phyloP scores from a whole-genome alignment of 768 basidiomycete genomes.

The Russula emetica region DNA sequence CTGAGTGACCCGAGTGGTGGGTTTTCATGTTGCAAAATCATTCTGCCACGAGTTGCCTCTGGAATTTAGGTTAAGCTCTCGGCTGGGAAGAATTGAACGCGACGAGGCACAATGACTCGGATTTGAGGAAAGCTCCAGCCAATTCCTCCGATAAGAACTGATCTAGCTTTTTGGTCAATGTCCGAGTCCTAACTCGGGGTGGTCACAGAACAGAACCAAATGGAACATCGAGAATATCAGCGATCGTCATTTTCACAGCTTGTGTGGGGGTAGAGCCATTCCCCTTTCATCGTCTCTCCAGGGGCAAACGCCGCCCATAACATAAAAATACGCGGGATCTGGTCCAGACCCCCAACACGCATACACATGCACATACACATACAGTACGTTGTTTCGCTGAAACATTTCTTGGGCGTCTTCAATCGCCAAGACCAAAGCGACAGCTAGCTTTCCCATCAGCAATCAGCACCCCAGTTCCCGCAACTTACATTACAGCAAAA shows the following conservation, averaged over 20 bases:
- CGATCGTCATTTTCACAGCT: neutral
- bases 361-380: neutral
- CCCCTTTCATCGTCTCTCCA: neutral
- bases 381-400: neutral
- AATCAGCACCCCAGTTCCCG: neutral
- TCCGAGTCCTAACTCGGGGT: no score
- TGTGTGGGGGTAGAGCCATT: neutral
- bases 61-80: constrained; percentile 14
- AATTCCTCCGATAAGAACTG: neutral
- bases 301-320: neutral
- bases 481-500: constrained; percentile 1
- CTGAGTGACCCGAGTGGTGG: neutral
- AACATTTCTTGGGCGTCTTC: constrained; percentile 1
- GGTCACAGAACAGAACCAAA: neutral
- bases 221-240: neutral
- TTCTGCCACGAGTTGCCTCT: neutral
- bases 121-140: neutral
- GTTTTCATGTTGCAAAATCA: neutral
- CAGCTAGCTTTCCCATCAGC: neutral
- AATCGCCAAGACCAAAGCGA: neutral
- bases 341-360: neutral
- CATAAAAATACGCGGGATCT: neutral
- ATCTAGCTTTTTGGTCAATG: neutral
- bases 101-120: neutral
- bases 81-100: neutral